Conservation (phyloP, 495 filamentous ascomycete species). For the Cercophora scortea region DNA sequence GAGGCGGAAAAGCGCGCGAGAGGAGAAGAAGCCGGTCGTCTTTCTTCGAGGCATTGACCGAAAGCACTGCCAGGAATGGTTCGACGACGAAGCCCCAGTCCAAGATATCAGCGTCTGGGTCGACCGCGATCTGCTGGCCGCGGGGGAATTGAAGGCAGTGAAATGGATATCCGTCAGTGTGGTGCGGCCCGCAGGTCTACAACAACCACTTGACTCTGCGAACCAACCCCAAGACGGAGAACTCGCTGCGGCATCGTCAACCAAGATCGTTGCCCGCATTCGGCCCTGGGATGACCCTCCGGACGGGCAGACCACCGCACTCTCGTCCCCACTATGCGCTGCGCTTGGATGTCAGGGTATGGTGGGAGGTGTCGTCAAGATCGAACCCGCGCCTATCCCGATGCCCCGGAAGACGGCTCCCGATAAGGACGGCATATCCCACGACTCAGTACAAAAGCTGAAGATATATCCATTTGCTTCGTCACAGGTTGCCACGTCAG, state of each 20-base stretch:
- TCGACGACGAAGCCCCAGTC: constrained; percentile 51
- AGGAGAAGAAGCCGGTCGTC: constrained; percentile 55
- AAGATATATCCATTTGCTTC: constrained; percentile 73
- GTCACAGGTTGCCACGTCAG: constrained; percentile 41
- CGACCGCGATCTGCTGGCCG: constrained; percentile 63
- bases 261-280: constrained; percentile 69
- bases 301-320: constrained; percentile 63
- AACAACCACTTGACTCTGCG: constrained; percentile 66
- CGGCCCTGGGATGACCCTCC: constrained; percentile 80
- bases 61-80: constrained; percentile 57
- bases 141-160: constrained; percentile 61
- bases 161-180: constrained; percentile 69
- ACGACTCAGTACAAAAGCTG: constrained; percentile 39
- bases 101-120: constrained; percentile 75
- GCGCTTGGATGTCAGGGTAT: constrained; percentile 61
- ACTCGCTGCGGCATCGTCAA: constrained; percentile 48
- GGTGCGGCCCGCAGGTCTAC: constrained; percentile 71
- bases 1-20: constrained; percentile 49
- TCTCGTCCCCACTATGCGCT: constrained; percentile 69
- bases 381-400: constrained; percentile 53
- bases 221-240: constrained; percentile 58
- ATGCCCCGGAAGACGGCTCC: constrained; percentile 20
- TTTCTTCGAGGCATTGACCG: constrained; percentile 75
- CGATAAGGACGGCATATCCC: constrained; percentile 19
- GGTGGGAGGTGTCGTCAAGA: constrained; percentile 78